phyloP scores from a whole-genome alignment of 1,139 yeast species.

The Groenewaldozyma auringiensis region DNA sequence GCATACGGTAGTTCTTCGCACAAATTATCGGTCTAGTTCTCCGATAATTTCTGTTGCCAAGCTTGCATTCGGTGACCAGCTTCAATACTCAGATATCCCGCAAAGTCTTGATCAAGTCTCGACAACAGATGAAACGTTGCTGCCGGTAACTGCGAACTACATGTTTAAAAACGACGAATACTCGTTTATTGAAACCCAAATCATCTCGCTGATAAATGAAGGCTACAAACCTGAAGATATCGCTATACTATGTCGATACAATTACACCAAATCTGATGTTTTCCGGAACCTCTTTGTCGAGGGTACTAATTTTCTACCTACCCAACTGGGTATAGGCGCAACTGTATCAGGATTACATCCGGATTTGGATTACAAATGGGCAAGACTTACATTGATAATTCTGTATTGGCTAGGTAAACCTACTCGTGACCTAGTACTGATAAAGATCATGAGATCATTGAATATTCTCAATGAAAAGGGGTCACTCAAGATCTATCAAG shows the following conservation, averaged over 20 bases:
- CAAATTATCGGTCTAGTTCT: slow-evolving; percentile 74
- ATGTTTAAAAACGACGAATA: slow-evolving; percentile 10
- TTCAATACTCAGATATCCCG: slow-evolving; percentile 8
- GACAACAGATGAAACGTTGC: slow-evolving; percentile 6
- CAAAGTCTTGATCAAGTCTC: slow-evolving; percentile 2
- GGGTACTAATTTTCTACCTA: neutral
- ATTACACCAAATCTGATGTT: slow-evolving; percentile 5
- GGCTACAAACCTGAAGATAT: slow-evolving; percentile 11
- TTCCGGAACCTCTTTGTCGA: neutral
- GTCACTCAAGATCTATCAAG: neutral
- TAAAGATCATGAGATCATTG: neutral
- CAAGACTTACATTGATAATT: neutral
- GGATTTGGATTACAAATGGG: neutral
- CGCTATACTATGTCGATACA: slow-evolving; percentile 17
- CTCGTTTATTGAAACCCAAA: slow-evolving; percentile 14
- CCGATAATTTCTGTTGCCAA: slow-evolving; percentile 62
- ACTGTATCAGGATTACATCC: slow-evolving; percentile 1
- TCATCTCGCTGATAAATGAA: slow-evolving; percentile 8
- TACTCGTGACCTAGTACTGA: neutral
- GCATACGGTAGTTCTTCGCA: slow-evolving; percentile 41
- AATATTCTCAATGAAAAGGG: neutral
- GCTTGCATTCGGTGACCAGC: slow-evolving; percentile 54
- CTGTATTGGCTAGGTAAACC: neutral
- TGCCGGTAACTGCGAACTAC: slow-evolving; percentile 10
- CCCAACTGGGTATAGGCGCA: neutral